Percentiles rank a stretch among this genome's conserved stretches.
These are phyloP conservation scores for Cladosporium sp. DNA, from an alignment of 2,329 filamentous ascomycete genomes.

Conservation along the genomic window DNA sequence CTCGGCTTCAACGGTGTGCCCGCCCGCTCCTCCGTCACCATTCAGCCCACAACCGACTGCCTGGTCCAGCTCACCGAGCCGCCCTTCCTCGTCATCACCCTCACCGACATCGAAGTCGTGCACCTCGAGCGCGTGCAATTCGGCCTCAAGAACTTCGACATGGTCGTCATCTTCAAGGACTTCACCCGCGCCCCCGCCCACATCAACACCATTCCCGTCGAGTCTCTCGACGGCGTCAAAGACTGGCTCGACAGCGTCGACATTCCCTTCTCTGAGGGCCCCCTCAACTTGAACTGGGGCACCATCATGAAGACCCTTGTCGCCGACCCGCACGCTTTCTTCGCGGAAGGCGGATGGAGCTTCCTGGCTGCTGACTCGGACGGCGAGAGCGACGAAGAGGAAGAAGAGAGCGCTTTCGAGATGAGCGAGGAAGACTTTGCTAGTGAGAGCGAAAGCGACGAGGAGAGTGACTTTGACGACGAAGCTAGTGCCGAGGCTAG, in stretches of 20 bases:
- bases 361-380: constrained; percentile 88
- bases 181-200: constrained; percentile 86
- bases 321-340: constrained; percentile 90
- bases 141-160: constrained; percentile 96
- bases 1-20: constrained; percentile 96
- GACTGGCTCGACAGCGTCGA: constrained; percentile 97
- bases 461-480: constrained; percentile 90
- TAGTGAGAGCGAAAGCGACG: constrained; percentile 74
- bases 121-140: constrained; percentile 95
- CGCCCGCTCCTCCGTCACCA: constrained; percentile 89
- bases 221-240: constrained; percentile 90
- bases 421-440: constrained; percentile 78
- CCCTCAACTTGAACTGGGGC: constrained; percentile 96
- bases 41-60: constrained; percentile 94
- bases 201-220: constrained; percentile 97
- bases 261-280: constrained; percentile 89
- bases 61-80: constrained; percentile 95
- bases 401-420: constrained; percentile 86
- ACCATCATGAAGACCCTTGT: constrained; percentile 99
- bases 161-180: constrained; percentile 98
- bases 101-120: constrained; percentile 93
- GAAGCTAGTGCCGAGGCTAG: constrained; percentile 79
- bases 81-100: constrained; percentile 90
- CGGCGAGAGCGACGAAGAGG: constrained; percentile 69
- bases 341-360: constrained; percentile 89